Base-by-base conservation (phyloP, 257 asterid species). In the Salvia rosmarinus region DNA sequence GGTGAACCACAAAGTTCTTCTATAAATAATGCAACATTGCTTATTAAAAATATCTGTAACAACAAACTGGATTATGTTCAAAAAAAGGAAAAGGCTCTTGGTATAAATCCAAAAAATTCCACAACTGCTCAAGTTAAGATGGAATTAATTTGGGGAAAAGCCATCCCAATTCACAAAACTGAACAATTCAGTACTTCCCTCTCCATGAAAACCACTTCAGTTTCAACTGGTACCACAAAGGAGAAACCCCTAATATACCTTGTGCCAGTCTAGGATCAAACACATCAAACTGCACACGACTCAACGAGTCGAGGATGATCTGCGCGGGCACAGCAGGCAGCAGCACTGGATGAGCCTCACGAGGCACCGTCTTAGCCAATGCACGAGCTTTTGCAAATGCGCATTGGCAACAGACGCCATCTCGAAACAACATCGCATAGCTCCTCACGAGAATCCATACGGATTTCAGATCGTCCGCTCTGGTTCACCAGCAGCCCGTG, bases 401-500 rank as follows among this genome's bases (percentile, higher is more conserved):
- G 89, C 74, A 71, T 94, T 82, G 23, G 97, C 97, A 35, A 91
- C 89, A 37, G 99, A 89, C 0, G 99, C 99, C 82, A 94, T 89
- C 65, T 94, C 99, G 73, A 86, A 50, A 91, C 96, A 28, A 85
- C 93, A 73, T 79, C 67, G 13, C 88, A 78, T 9, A 93, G 61
- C 25, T 81, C 86, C 85, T 93, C 96, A 4, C 82, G 87, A 6
- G 91, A 84, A 74, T 87, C 97, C 54, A 82, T 39, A 21, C 75
- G 80, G 62, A 86, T 84, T 66, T 83, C 96, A 2, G 68, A 67
- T 54, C 69, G 84, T 51, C 95, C 95, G 37, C 81, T 74, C 54
- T 75, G 71, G 19, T 78, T 85, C 14, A 81, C 87, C 75, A 86
- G 64, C 73, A 90, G 71, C 47, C 94, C 91, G 2, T 91, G 89